These are phyloP conservation scores for Phoma sp. DNA, from an alignment of 2,329 filamentous ascomycete genomes.

Conservation along the genomic window DNA sequence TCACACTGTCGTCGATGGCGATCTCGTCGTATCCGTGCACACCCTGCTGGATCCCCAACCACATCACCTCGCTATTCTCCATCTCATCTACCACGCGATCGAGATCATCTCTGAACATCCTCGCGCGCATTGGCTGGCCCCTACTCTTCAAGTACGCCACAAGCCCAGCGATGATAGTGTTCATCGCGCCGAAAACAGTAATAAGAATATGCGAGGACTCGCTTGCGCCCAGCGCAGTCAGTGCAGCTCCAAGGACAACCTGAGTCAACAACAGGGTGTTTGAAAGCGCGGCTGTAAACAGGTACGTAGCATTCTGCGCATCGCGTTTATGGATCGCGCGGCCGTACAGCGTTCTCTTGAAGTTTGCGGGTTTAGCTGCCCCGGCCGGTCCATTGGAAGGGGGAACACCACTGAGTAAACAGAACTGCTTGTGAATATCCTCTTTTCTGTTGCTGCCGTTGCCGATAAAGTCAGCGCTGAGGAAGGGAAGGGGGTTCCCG, in stretches of 20 bases:
- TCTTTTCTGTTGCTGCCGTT: conserved; percentile 10
- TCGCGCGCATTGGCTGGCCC: conserved; percentile 49
- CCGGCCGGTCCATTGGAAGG: conserved; percentile 37
- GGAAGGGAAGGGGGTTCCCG: conserved; percentile 12
- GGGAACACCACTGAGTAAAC: conserved; percentile 44
- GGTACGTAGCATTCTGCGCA: conserved; percentile 42
- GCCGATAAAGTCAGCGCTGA: conserved; percentile 15
- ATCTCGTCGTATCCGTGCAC: conserved; percentile 55
- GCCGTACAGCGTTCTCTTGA: conserved; percentile 44
- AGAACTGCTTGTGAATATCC: conserved; percentile 46
- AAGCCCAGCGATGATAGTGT: conserved; percentile 51
- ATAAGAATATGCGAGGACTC: conserved; percentile 45
- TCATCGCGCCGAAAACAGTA: conserved; percentile 49
- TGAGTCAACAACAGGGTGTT: conserved; percentile 49
- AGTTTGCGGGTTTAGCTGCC: conserved; percentile 21
- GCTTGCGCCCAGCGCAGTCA: conserved; percentile 49
- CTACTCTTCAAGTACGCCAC: conserved; percentile 50
- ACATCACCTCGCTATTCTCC: conserved; percentile 51
- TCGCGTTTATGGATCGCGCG: conserved; percentile 42
- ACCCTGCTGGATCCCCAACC: conserved; percentile 51
- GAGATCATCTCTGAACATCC: conserved; percentile 51
- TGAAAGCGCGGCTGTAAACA: conserved; percentile 45
- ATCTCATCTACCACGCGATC: conserved; percentile 51
- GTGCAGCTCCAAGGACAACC: conserved; percentile 48
- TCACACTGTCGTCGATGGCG: conserved; percentile 52